phyloP scores from a whole-genome alignment of 371 early-diverging fungal genomes.

The Mucor piriformis region DNA sequence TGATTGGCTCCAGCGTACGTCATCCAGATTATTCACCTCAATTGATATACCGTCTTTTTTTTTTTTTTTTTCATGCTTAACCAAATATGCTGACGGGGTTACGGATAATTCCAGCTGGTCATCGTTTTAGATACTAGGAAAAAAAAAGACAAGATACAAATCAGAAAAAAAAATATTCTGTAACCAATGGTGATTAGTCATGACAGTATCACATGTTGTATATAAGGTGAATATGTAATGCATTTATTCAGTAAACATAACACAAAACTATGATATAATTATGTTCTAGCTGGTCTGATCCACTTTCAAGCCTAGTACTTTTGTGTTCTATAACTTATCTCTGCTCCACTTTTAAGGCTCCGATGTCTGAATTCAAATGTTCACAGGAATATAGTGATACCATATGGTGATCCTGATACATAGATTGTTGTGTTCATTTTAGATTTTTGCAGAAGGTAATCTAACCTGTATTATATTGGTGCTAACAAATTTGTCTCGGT shows the following conservation, averaged over 20 bases:
- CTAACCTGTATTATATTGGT: too few species aligned
- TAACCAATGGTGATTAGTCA: neutral
- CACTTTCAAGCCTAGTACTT: neutral
- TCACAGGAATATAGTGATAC: neutral
- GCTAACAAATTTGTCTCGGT: too few species aligned
- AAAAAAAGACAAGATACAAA: neutral
- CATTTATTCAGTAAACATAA: neutral
- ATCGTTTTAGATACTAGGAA: too few species aligned
- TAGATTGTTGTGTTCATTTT: too few species aligned
- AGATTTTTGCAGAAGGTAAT: too few species aligned
- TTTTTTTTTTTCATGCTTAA: neutral
- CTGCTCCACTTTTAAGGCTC: too few species aligned
- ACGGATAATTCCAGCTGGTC: neutral
- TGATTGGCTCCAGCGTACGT: slow-evolving; percentile 14
- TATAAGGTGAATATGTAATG: neutral
- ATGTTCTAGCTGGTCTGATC: neutral
- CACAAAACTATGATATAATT: neutral
- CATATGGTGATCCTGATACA: too few species aligned
- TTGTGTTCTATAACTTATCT: too few species aligned
- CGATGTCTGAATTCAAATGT: neutral
- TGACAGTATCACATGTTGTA: neutral
- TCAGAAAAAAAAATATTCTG: neutral
- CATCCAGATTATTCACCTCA: neutral
- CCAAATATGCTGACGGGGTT: neutral
- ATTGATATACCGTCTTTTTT: slow-evolving; percentile 6